Percentiles rank a stretch among this genome's conserved stretches.
Conservation (phyloP, 192 early-diverging fungal genomes). For the Linnemannia zychae region DNA sequence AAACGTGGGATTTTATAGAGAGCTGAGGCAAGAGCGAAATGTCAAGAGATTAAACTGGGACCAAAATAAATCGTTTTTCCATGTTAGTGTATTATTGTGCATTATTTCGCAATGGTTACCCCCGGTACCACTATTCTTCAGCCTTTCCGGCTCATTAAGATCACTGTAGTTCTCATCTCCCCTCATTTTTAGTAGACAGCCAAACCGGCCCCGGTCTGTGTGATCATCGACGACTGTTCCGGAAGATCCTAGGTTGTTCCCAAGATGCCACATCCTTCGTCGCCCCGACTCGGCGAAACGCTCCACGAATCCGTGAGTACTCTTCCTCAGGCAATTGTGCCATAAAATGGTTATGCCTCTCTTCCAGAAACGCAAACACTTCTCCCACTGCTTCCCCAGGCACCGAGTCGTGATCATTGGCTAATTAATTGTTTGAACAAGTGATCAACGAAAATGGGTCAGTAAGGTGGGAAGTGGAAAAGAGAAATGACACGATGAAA, state of each 20-base stretch:
- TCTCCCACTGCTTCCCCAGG: constrained; percentile 30
- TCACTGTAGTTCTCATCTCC: no score
- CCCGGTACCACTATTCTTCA: no score
- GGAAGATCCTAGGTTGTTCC: background rate
- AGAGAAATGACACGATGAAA: background rate
- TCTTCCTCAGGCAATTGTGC: background rate
- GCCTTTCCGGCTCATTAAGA: no score
- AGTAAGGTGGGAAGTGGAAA: background rate
- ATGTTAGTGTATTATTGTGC: no score
- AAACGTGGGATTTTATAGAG: background rate
- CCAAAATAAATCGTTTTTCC: no score
- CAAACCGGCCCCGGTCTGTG: no score
- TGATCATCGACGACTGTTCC: background rate
- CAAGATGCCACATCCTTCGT: background rate
- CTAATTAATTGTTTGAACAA: no score
- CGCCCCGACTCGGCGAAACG: background rate
- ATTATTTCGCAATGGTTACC: no score
- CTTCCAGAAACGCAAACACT: constrained; percentile 29
- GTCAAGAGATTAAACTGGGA: no score
- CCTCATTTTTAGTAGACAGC: no score
- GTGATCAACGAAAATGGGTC: no score
- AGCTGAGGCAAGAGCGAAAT: background rate
- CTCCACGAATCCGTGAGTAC: background rate
- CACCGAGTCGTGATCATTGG: constrained; percentile 39
- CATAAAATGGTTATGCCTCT: background rate